phyloP scores from a whole-genome alignment of 2,329 filamentous ascomycete genomes.

The Amauroascus verrucosus region DNA sequence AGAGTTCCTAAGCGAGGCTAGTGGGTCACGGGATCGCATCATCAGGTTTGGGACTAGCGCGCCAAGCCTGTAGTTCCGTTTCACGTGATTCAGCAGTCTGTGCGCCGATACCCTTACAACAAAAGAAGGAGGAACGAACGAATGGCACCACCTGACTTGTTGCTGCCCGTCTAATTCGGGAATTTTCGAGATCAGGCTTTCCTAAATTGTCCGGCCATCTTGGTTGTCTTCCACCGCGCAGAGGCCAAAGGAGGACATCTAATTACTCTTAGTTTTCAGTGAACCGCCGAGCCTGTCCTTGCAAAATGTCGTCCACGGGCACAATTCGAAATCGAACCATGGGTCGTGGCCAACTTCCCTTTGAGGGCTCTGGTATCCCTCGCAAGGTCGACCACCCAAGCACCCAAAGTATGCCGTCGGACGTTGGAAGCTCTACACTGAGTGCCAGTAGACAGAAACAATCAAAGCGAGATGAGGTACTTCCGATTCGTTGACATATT shows the following conservation, averaged over 20 bases:
- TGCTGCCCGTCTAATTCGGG: background rate
- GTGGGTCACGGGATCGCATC: conserved; percentile 6
- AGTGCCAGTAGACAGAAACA: conserved; percentile 94
- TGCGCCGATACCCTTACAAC: conserved; percentile 2
- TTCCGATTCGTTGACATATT: conserved; percentile 21
- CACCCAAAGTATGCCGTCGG: conserved; percentile 37
- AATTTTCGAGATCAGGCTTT: background rate
- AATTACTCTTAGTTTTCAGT: background rate
- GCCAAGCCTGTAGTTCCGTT: background rate
- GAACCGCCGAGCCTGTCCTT: background rate
- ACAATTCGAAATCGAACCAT: conserved; percentile 48
- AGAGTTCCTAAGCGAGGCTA: conserved; percentile 13
- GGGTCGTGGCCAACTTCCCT: conserved; percentile 45
- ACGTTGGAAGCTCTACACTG: conserved; percentile 55
- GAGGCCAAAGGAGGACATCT: background rate
- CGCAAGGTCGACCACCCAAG: conserved; percentile 45
- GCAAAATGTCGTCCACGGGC: conserved; percentile 52
- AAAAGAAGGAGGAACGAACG: background rate
- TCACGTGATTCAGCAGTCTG: conserved; percentile 1
- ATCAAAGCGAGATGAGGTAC: conserved; percentile 94
- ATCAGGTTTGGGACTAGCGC: background rate
- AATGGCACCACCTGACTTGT: conserved; percentile 7
- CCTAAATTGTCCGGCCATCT: background rate
- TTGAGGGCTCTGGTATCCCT: conserved; percentile 51
- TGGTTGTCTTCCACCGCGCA: background rate